Conservation (phyloP, 768 basidiomycete species). For the Rhodotorula diobovata region DNA sequence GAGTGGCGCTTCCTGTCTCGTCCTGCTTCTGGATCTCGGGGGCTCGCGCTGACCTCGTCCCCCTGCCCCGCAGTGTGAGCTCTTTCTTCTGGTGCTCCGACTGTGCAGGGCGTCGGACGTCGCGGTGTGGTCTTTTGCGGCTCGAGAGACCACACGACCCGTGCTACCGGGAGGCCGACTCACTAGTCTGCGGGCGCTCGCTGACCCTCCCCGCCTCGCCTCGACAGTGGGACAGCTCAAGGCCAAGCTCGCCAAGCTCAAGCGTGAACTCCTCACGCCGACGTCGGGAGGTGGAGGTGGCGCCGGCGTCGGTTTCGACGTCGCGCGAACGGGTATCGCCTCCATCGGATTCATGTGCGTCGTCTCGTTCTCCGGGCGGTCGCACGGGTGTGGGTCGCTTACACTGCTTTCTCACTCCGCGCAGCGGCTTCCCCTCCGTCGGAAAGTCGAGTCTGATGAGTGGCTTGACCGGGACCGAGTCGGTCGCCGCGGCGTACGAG, state of each 20-base stretch:
- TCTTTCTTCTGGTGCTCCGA: neutral
- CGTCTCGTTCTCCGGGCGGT: constrained; percentile 1
- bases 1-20: neutral
- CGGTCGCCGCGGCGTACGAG: constrained; percentile 91
- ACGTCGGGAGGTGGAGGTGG: constrained; percentile 75
- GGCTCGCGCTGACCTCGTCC: neutral
- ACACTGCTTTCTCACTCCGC: neutral
- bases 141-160: no score
- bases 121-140: no score
- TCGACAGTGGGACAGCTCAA: constrained; percentile 22
- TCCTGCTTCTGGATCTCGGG: no score
- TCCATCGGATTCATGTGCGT: constrained; percentile 78
- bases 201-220: neutral
- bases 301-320: constrained; percentile 90
- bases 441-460: constrained; percentile 83
- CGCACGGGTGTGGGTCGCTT: neutral
- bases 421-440: constrained; percentile 67
- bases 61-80: neutral
- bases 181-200: no score
- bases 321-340: constrained; percentile 87
- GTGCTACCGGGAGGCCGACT: no score
- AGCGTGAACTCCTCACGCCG: constrained; percentile 83
- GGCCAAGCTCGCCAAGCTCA: constrained; percentile 94
- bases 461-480: constrained; percentile 91
- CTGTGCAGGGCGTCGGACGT: no score